Conservation (phyloP, 345 rosid species). For the Rhizophora mangle region DNA sequence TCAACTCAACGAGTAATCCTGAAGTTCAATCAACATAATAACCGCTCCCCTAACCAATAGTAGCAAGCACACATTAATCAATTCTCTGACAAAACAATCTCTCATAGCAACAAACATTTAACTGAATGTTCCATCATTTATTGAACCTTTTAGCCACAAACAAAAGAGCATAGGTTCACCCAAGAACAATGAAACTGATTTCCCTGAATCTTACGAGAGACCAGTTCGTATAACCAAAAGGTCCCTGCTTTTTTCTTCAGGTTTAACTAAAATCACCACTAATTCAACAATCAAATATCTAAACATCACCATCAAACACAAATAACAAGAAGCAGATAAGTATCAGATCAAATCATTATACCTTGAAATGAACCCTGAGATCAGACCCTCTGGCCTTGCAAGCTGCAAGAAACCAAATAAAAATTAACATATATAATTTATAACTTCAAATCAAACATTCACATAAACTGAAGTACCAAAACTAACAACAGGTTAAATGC, state of each 20-base stretch:
- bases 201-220: slow-evolving; percentile 38
- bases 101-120: no score
- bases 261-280: slow-evolving; percentile 14
- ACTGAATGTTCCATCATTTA: slow-evolving; percentile 50
- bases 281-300: not conserved
- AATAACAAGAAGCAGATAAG: not conserved
- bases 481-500: no score
- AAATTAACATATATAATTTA: not conserved
- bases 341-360: slow-evolving; percentile 9
- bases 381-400: slow-evolving; percentile 97
- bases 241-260: slow-evolving; percentile 58
- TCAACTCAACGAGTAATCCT: no score
- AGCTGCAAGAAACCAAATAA: slow-evolving; percentile 41
- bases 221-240: slow-evolving; percentile 36
- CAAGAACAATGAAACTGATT: slow-evolving; percentile 42
- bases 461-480: no score
- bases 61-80: no score
- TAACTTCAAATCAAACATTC: no score
- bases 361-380: slow-evolving; percentile 97
- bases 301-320: not conserved
- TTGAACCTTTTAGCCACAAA: slow-evolving; percentile 46
- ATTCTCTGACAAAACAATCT: no score
- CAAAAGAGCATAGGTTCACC: slow-evolving; percentile 44
- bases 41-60: no score
- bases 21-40: no score